Percentiles rank a stretch among this genome's conserved stretches.
Conservation (phyloP, 2,329 filamentous ascomycete genomes). For the Ophiostoma perfectum region DNA sequence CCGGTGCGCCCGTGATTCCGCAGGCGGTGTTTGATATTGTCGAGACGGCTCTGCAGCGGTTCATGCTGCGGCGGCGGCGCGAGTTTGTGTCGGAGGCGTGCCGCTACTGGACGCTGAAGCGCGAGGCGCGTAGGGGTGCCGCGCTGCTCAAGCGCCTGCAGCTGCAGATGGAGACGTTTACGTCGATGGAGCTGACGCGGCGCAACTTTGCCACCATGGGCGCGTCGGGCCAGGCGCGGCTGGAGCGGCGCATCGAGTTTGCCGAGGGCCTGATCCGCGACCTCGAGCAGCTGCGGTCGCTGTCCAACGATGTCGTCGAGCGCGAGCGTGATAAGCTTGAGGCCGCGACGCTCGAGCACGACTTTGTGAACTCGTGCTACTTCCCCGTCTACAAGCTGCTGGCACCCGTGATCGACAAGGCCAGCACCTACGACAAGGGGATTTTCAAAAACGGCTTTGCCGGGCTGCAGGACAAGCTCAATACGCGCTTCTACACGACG, state of each 20-base stretch:
- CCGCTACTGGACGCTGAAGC: slow-evolving; percentile 96
- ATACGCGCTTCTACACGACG: slow-evolving; percentile 53
- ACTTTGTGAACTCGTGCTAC: slow-evolving; percentile 82
- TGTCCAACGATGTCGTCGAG: slow-evolving; percentile 66
- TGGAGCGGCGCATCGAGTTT: slow-evolving; percentile 82
- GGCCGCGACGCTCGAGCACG: slow-evolving; percentile 67
- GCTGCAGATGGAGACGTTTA: slow-evolving; percentile 91
- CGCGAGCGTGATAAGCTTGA: slow-evolving; percentile 74
- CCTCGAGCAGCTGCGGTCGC: slow-evolving; percentile 65
- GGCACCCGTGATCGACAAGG: slow-evolving; percentile 71
- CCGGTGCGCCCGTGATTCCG: slow-evolving; percentile 89
- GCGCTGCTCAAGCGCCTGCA: slow-evolving; percentile 89
- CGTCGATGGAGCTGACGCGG: slow-evolving; percentile 92
- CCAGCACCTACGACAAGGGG: slow-evolving; percentile 61
- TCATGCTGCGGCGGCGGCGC: slow-evolving; percentile 75
- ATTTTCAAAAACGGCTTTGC: slow-evolving; percentile 52
- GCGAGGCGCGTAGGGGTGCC: slow-evolving; percentile 85
- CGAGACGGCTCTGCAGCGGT: slow-evolving; percentile 74
- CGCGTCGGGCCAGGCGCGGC: slow-evolving; percentile 67
- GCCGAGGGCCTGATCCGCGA: slow-evolving; percentile 70
- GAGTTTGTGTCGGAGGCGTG: slow-evolving; percentile 91
- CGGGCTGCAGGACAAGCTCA: slow-evolving; percentile 48
- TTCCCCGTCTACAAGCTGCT: slow-evolving; percentile 79
- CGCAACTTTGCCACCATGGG: slow-evolving; percentile 97
- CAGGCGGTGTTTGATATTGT: slow-evolving; percentile 82